Base-by-base conservation (phyloP, 176 grass and related monocot genomes). In the Ensete ventricosum region DNA sequence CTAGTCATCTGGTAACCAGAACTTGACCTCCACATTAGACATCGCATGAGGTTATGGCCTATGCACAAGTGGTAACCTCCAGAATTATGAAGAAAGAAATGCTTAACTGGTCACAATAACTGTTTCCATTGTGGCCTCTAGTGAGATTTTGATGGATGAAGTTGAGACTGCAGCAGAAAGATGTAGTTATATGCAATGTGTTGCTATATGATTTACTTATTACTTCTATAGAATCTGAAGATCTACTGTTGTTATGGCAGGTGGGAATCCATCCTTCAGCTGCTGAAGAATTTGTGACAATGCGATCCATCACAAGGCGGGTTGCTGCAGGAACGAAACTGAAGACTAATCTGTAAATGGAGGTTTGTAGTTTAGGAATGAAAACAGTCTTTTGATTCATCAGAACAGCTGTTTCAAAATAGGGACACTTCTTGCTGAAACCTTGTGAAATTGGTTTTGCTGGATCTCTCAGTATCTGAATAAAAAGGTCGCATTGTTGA, bases 221-320 rank as follows among this genome's bases (percentile, higher is more conserved):
- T 4, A 12, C 22, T 69, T 71, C 55, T 0, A 52, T 34, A 26
- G 34, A 43, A 43, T 71, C 23, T 11, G 76, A 66, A 79, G 14
- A 9, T 3, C 66, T 14, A 16, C 19, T 14, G n/a, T 75, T 83
- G 59, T 19, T 23, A 76, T 87, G 76, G 73, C 86, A 98, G 95
- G 95, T 98, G 9, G 95, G 95, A 52, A 93, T 98, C 53, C 95
- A 98, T 80, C 95, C 95, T 25, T 93, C 88, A 9, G 85, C 95
- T 2, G 90, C 95, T 53, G 95, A 98, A 68, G 95, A 98, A 62
- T 93, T 98, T 22, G 95, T 93, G 71, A 98, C 90, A 0, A 98
- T 98, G 94, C 78, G 94, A 25, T 87, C 84, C 4, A 12, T 84
- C 54, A 93, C 86, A 17, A 93, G 90, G 85, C 88, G 88, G 0